These are phyloP conservation scores for Rhizopus arrhizus DNA, from an alignment of 371 early-diverging fungal species.

Conservation along the genomic window DNA sequence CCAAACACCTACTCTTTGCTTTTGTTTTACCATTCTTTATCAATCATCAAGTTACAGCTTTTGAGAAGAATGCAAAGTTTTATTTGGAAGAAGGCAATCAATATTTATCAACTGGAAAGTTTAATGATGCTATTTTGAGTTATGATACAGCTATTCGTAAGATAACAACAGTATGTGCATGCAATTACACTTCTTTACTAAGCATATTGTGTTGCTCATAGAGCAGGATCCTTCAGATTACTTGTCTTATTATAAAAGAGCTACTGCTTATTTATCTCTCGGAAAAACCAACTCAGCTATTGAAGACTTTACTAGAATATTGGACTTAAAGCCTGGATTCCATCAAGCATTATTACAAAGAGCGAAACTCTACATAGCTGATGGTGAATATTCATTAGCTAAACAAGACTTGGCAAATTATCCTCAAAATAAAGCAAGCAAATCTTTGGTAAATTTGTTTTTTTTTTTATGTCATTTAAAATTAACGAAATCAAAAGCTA, in stretches of 20 bases:
- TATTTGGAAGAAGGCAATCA: constrained; percentile 66
- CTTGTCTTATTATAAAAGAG: constrained; percentile 83
- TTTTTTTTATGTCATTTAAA: background rate
- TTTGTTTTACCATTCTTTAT: constrained; percentile 20
- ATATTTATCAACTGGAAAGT: constrained; percentile 56
- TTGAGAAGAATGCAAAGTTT: constrained; percentile 48
- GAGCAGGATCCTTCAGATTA: constrained; percentile 80
- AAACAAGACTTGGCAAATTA: constrained; percentile 50
- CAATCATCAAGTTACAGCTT: constrained; percentile 26
- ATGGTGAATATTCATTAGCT: constrained; percentile 72
- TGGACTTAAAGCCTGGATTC: constrained; percentile 82
- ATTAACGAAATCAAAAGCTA: no score
- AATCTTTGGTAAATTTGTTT: background rate
- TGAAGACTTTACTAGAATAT: constrained; percentile 76
- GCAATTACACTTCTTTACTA: background rate
- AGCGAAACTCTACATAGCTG: constrained; percentile 71
- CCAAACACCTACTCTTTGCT: constrained; percentile 16
- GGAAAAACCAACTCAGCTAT: constrained; percentile 74
- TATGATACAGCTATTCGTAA: constrained; percentile 76
- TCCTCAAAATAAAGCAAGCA: background rate
- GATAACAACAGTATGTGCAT: background rate
- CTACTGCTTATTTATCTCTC: constrained; percentile 77
- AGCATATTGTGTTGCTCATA: constrained; percentile 13
- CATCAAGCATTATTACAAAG: constrained; percentile 81
- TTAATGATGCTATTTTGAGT: constrained; percentile 67